A percentile compares a stretch with the other conserved stretches of the same genome.
Conservation (phyloP, 108 stramenopile species). For the Craspedostauros australis region DNA sequence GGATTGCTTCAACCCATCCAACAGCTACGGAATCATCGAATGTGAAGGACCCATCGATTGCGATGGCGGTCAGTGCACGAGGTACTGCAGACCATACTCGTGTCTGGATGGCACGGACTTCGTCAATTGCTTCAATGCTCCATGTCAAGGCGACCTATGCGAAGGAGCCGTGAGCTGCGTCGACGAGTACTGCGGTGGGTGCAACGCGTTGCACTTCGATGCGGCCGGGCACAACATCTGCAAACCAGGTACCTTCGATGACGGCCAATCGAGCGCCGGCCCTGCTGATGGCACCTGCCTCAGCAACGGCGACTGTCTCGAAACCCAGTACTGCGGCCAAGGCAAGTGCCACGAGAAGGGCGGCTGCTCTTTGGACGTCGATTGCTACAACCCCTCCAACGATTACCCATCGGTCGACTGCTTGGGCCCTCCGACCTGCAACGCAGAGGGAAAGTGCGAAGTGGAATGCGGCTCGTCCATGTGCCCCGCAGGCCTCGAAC, state of each 20-base stretch:
- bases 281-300: background rate
- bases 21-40: constrained; percentile 15
- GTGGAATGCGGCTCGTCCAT: background rate
- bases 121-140: constrained; percentile 5
- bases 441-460: constrained; percentile 1
- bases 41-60: constrained; percentile 14
- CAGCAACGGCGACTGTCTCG: background rate
- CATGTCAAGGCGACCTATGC: constrained; percentile 1
- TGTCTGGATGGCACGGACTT: constrained; percentile 1
- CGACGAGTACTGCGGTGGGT: constrained; percentile 16
- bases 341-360: constrained; percentile 10
- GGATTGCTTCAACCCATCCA: constrained; percentile 20
- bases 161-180: constrained; percentile 7
- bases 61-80: background rate
- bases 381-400: constrained; percentile 19
- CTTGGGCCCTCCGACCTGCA: constrained; percentile 3
- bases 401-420: constrained; percentile 9
- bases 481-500: background rate
- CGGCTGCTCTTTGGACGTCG: constrained; percentile 8
- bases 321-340: constrained; percentile 13
- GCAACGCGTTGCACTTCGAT: constrained; percentile 15
- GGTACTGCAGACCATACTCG: constrained; percentile 4
- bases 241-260: no score
- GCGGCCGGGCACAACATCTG: constrained; percentile 8
- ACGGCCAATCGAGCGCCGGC: no score